phyloP scores from a whole-genome alignment of 495 filamentous ascomycete genomes.

The Penicillium ucsense region DNA sequence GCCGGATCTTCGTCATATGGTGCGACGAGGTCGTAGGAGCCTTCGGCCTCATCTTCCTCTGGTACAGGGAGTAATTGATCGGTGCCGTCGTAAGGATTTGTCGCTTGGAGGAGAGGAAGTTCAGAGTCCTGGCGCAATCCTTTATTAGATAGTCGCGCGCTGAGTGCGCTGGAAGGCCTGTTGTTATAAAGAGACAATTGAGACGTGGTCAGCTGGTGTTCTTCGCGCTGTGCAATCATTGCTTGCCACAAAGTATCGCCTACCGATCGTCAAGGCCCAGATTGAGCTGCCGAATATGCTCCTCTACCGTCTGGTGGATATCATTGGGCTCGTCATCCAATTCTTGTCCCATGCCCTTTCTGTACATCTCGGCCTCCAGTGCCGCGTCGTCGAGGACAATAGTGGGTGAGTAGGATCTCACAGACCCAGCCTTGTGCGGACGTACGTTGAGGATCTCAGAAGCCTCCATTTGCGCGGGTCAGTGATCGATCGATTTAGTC shows the following conservation, averaged over 20 bases:
- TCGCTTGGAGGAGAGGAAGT: constrained; percentile 22
- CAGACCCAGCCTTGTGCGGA: constrained; percentile 4
- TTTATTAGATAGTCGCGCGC: constrained; percentile 13
- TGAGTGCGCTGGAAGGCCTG: constrained; percentile 2
- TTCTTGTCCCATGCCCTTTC: not conserved
- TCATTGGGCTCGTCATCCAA: not conserved
- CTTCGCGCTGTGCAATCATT: not conserved
- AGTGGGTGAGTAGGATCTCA: constrained; percentile 4
- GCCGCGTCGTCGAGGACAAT: constrained; percentile 7
- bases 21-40: constrained; percentile 25
- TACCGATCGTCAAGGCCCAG: not conserved
- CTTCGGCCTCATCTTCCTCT: constrained; percentile 11
- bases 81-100: constrained; percentile 20
- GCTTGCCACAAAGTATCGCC: not conserved
- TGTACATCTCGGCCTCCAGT: not conserved
- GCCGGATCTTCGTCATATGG: constrained; percentile 13
- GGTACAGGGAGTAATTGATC: constrained; percentile 21
- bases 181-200: not conserved
- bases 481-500: not conserved
- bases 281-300: not conserved
- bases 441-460: constrained; percentile 13
- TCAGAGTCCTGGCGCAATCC: constrained; percentile 20
- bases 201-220: not conserved
- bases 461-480: constrained; percentile 5
- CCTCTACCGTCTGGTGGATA: not conserved